Evolutionary conservation across 177 flowering plant genomes (phyloP), one percentile per base, ranked within the genome.

Genomic region (Telopea speciosissima): DNA sequence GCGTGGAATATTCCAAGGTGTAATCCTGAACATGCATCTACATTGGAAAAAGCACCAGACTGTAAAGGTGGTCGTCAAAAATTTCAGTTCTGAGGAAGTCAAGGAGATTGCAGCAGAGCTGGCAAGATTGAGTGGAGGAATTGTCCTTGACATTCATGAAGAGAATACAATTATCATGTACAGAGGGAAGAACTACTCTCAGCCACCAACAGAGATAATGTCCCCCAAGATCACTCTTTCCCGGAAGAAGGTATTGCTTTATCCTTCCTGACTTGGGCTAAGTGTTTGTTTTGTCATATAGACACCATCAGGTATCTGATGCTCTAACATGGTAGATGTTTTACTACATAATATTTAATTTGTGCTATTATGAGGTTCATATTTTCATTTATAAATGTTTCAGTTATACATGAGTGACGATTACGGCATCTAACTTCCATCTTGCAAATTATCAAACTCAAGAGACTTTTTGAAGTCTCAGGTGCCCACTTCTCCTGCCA

Each of bases 41-140:
- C 99, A 96, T 67, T 95, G 98, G 99, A 95, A 95, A 83, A 95
- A 91, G 72, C 99, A 95, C 82, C 92, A 95, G 70, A 93, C 97
- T 24, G 61, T 96, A 71, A 69, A 91, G 79, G 97, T 96, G 40
- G 66, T 90, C 3, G 92, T 93, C 54, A 96, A 93, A 82, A 91
- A 98, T 36, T 96, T 91, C 76, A 70, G 95, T 3, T 84, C 95
- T 0, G 96, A 89, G 44, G 98, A 91, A 77, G 99, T 96, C 58
- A 89, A 85, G 80, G 95, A 91, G 75, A 89, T 96, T 68, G 98
- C 97, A 58, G 83, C 74, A 24, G 98, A 91, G 83, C 83, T 96
- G 28, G 96, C 99, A 16, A 84, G 93, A 78, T 82, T 96, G 76
- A 90, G 88, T 63, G 98, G 98, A 69, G 99, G 99, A 33, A 93